Base-by-base conservation (phyloP, 2,329 filamentous ascomycete species). In the Penicillium sp. region DNA sequence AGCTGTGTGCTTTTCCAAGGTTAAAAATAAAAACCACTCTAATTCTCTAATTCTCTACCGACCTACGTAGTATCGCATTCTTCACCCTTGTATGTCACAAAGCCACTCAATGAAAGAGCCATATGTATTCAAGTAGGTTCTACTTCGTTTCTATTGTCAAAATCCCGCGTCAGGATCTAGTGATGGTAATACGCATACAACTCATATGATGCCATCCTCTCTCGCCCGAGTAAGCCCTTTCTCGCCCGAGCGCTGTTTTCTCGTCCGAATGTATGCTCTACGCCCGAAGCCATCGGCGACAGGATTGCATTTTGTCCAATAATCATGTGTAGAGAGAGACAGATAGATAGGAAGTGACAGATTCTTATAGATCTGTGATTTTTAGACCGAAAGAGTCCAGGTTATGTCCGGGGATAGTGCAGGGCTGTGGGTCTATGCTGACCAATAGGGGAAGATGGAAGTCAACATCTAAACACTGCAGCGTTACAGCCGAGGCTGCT, bases 161-260 rank as follows among this genome's bases (percentile, higher is more conserved):
- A 26, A 10, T 13, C 7, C 14, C 7, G 26, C 9, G 27, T 14
- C 46, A 19, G 29, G 46, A 22, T 19, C 11, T 10, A 42, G 7
- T 37, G 22, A 24, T 51, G 48, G 53, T 55, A 49, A 55, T 55
- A 55, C 39, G 24, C 24, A 42, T 54, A 60, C 57, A 43, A 48
- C 54, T 26, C 24, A 51, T 39, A 62, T 60, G 48, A 52, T 42
- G 55, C 55, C 37, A 62, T 58, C 52, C 10, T 55, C 31, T 62
- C 55, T 60, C 59, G 59, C 55, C 59, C 59, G 59, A 60, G 59
- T 35, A 24, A 7, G 16, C 2, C 33, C 35, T 57, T 57, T 61
- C 59, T 61, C 59, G 59, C 59, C 59, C 59, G 59, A 61, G 35
- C 39, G 21, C 4, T 6, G 19, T 14, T 37, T 52, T 61, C 56